Evolutionary conservation across 192 early-diverging fungal genomes (phyloP), one percentile per base, ranked within the genome.

Genomic region (Gigaspora rosea): DNA sequence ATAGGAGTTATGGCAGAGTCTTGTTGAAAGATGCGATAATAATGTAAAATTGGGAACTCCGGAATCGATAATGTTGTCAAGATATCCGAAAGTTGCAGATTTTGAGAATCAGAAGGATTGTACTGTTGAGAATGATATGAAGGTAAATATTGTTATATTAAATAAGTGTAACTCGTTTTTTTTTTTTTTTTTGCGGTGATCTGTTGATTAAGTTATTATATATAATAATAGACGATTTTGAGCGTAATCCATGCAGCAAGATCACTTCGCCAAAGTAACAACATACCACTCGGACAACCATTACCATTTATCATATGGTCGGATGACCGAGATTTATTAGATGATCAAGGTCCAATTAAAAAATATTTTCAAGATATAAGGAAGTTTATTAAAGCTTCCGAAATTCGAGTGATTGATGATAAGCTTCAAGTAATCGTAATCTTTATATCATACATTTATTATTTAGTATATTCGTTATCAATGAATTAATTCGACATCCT

Each of bases 1-100:
- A 51, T 80, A 89, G 86, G 86, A 89, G 83, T 68, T 89, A 27
- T 89, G 88, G 88, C 86, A 89, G 67, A 82, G 32, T 71, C 51
- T 18, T 48, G 62, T 61, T 48, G 84, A 78, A 49, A 57, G 68
- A 46, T 68, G 74, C 35, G 58, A 73, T 10, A 66, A 66, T 66
- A n/a, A 20, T 56, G 12, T 18, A 6, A 65, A 70, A 12, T 52
- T 61, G 1, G 33, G 63, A 22, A 46, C 68, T 3, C 78, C 83
- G 5, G 70, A 71, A 36, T 84, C 85, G 0, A 78, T 88, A 46
- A 89, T 88, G 86, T 36, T 82, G 15, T 82, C 85, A n/a, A 61
- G 66, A 2, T 89, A 82, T 54, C 88, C 88, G 9, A 76, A 80
- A 50, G 32, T 47, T 12, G 20, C 70, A 3, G 73, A 85, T 16